Conservation (phyloP, 2,329 filamentous ascomycete species). For the Alternaria sp. region DNA sequence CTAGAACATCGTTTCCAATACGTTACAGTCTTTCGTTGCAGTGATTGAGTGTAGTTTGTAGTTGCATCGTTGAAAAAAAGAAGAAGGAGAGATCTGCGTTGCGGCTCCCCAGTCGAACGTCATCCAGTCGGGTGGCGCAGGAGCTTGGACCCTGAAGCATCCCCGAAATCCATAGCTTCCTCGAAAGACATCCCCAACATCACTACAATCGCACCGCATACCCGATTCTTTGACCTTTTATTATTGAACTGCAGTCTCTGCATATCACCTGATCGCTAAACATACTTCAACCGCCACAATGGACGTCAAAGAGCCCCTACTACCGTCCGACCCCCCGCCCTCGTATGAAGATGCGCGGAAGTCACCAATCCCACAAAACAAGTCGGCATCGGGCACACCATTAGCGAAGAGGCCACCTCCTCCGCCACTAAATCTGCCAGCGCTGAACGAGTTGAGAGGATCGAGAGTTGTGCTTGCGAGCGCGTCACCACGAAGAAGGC, state of each 20-base stretch:
- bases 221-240: neutral
- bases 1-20: neutral
- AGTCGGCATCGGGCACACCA: conserved; percentile 21
- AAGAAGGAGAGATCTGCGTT: neutral
- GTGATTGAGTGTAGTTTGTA: neutral
- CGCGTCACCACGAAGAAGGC: conserved; percentile 81
- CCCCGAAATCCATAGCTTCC: neutral
- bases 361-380: conserved; percentile 23
- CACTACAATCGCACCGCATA: neutral
- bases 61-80: neutral
- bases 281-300: neutral
- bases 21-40: neutral
- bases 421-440: conserved; percentile 77
- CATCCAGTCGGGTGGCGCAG: neutral
- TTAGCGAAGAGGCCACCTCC: conserved; percentile 39
- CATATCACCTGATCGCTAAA: neutral
- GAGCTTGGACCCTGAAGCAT: conserved; percentile 2
- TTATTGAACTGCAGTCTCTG: neutral
- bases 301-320: conserved; percentile 19
- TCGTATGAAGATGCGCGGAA: conserved; percentile 50
- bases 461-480: conserved; percentile 90
- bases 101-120: neutral
- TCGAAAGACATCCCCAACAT: neutral
- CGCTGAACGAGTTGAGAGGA: conserved; percentile 75
- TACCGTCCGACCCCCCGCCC: conserved; percentile 51